A percentile compares a stretch with the other conserved stretches of the same genome.
These are phyloP conservation scores for Russula brevipes DNA, from an alignment of 768 basidiomycete genomes.

Conservation along the genomic window DNA sequence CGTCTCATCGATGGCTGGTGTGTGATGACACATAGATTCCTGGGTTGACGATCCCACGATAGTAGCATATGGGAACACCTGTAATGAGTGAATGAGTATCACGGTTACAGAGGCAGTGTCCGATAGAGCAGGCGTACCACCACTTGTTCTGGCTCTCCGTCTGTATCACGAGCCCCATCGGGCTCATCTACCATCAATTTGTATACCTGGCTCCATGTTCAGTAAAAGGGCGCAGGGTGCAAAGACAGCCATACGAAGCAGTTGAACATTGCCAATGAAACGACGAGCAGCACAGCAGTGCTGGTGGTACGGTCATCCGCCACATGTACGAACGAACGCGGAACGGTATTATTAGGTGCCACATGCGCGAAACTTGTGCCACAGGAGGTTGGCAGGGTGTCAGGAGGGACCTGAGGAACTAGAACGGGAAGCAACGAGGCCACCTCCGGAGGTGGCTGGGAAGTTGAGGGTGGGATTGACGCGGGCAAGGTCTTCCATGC, in stretches of 20 bases:
- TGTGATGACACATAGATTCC: neutral
- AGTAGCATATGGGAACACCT: neutral
- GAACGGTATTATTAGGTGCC: neutral
- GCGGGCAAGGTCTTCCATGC: neutral
- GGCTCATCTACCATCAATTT: neutral
- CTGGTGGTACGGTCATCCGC: neutral
- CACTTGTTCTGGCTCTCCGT: neutral
- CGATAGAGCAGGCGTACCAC: neutral
- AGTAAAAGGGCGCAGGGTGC: neutral
- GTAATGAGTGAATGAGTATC: neutral
- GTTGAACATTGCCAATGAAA: conserved; percentile 9
- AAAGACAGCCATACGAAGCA: conserved; percentile 5
- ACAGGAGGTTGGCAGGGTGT: neutral
- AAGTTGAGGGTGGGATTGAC: neutral
- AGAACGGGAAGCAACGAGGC: neutral
- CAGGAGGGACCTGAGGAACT: neutral
- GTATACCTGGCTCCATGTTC: conserved; percentile 10
- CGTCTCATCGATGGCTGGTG: neutral
- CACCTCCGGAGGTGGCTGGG: neutral
- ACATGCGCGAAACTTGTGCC: neutral
- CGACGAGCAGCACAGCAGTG: conserved; percentile 2
- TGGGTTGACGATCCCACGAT: neutral
- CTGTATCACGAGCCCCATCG: neutral
- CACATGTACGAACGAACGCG: neutral
- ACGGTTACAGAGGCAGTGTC: neutral